phyloP scores from a whole-genome alignment of 1,284 basidiomycete genomes.

The Moesziomyces sp. region DNA sequence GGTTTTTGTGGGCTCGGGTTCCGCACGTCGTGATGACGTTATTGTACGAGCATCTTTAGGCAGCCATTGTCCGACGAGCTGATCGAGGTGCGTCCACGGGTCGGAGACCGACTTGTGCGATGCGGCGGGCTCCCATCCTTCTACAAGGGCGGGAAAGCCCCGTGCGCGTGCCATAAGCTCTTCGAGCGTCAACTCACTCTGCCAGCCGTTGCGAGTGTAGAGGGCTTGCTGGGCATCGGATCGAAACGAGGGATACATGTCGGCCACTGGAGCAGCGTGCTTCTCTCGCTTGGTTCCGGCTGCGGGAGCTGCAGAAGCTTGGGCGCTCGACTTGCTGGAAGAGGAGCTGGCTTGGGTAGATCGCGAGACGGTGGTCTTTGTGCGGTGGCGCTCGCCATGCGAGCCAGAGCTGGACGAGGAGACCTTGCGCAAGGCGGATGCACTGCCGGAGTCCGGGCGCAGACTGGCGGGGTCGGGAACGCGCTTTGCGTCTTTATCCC shows the following conservation, averaged over 20 bases:
- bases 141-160: conserved; percentile 20
- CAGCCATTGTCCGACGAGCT: conserved; percentile 50
- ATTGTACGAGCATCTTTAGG: conserved; percentile 24
- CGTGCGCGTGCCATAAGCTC: conserved; percentile 47
- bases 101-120: conserved; percentile 23
- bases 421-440: conserved; percentile 14
- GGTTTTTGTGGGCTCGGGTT: conserved; percentile 31
- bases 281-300: conserved; percentile 40
- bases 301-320: conserved; percentile 10
- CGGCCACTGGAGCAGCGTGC: conserved; percentile 54
- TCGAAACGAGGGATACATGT: conserved; percentile 55
- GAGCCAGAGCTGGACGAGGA: conserved; percentile 19
- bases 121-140: conserved; percentile 33
- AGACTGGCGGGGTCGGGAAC: conserved; percentile 30
- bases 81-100: conserved; percentile 60
- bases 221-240: conserved; percentile 19
- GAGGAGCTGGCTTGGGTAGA: conserved; percentile 21
- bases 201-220: conserved; percentile 43
- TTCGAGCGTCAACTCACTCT: conserved; percentile 54
- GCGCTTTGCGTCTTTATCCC: conserved; percentile 48
- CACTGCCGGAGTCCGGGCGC: conserved; percentile 10
- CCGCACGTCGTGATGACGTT: background rate
- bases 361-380: conserved; percentile 43
- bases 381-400: conserved; percentile 25
- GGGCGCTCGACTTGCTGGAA: conserved; percentile 8